A percentile compares a stretch with the other conserved stretches of the same genome.
These are phyloP conservation scores for Lupinus albus DNA, from an alignment of 306 rosid species.

Conservation along the genomic window DNA sequence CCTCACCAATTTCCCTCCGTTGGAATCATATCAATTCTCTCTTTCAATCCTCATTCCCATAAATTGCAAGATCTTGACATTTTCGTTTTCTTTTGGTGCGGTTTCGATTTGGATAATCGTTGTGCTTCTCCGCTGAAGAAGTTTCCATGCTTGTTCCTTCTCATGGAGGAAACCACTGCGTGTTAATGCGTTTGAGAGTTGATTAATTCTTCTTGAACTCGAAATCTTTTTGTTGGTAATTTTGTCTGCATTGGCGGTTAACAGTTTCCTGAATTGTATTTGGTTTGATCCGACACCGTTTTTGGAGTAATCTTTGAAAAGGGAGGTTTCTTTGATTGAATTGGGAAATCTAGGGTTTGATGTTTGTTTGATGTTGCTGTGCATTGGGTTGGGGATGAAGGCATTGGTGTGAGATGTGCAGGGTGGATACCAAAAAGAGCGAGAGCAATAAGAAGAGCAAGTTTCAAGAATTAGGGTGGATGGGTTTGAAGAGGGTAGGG, in stretches of 20 bases:
- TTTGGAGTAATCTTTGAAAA: slow-evolving; percentile 2
- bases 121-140: slow-evolving; percentile 1
- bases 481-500: slow-evolving; percentile 72
- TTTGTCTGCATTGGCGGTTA: slow-evolving; percentile 40
- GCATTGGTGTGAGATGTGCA: slow-evolving; percentile 51
- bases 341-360: slow-evolving; percentile 36
- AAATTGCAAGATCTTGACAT: background rate
- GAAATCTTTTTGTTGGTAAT: background rate
- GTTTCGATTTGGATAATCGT: slow-evolving; percentile 26
- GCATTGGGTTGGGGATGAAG: background rate
- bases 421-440: slow-evolving; percentile 34
- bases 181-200: slow-evolving; percentile 33
- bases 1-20: slow-evolving; percentile 5
- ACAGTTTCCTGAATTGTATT: background rate
- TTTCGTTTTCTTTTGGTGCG: background rate
- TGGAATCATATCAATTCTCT: background rate
- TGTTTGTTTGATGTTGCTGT: background rate
- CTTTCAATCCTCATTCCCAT: background rate
- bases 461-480: slow-evolving; percentile 50
- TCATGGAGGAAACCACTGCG: background rate
- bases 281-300: slow-evolving; percentile 33
- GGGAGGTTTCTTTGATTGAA: slow-evolving; percentile 22
- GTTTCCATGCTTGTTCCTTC: background rate
- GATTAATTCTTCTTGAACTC: slow-evolving; percentile 1
- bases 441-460: slow-evolving; percentile 21